phyloP scores from a whole-genome alignment of 306 rosid genomes.

The Vigna reflexopilosa region DNA sequence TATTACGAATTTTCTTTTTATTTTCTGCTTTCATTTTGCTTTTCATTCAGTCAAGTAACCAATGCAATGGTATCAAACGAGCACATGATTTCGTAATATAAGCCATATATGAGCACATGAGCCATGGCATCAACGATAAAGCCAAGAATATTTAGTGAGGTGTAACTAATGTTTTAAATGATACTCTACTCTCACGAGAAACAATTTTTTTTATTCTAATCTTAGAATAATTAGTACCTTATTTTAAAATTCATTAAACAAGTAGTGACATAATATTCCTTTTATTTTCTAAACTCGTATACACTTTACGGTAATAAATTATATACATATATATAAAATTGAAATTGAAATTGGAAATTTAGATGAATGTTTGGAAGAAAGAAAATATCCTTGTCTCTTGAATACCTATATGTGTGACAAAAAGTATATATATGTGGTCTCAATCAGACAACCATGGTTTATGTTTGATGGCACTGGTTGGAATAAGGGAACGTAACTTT shows the following conservation, averaged over 20 bases:
- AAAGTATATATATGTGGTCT: not conserved
- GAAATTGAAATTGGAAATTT: not conserved
- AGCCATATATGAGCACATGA: slow-evolving; percentile 29
- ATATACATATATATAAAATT: no score
- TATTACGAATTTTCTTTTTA: not conserved
- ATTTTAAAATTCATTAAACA: not conserved
- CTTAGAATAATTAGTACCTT: no score
- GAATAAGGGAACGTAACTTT: not conserved
- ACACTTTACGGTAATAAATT: no score
- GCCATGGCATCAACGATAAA: slow-evolving; percentile 28
- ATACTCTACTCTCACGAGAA: not conserved
- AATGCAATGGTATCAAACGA: not conserved
- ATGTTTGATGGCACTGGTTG: not conserved
- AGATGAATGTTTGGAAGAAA: not conserved
- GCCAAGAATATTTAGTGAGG: slow-evolving; percentile 42
- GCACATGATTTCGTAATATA: not conserved
- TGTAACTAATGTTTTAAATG: slow-evolving; percentile 19
- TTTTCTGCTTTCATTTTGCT: not conserved
- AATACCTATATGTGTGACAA: not conserved
- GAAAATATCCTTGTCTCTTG: not conserved
- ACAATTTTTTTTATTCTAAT: no score
- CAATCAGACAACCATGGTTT: not conserved
- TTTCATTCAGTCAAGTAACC: slow-evolving; percentile 21
- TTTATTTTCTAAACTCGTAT: no score
- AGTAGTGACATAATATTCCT: no score